Evolutionary conservation across 2,329 filamentous ascomycete genomes (phyloP), one percentile per base, ranked within the genome.

Genomic region (Cercospora zeina): DNA sequence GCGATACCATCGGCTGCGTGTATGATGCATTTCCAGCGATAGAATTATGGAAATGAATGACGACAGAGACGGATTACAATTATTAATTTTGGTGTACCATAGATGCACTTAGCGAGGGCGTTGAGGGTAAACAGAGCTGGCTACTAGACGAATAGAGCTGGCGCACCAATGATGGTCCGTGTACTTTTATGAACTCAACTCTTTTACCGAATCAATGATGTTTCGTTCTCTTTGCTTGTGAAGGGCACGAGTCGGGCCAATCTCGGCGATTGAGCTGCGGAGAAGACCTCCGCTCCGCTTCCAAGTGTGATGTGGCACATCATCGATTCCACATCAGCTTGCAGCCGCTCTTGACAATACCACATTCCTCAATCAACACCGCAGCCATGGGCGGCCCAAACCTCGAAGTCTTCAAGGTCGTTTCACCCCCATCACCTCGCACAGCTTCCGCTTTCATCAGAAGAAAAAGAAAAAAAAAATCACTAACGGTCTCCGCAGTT

Each of bases 351-450:
- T 24, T 49, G 8, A 27, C 55, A 36, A 27, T 27, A 3, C 24
- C 24, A 3, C 24, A 27, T 27, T 6, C 24, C 6, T 6, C 24
- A 27, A 6, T 16, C 42, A 16, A 16, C 19, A 27, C n/a, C 31
- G 31, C 51, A 62, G 82, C 73, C 69, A 83, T 96, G 87, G 90
- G 86, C 57, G 91, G 93, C 58, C 85, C 93, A 30, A 97, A 96
- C 77, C 85, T 97, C 62, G 93, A 97, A 81, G 87, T 97, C 68
- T 93, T 96, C 84, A 97, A 97, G 81, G 93, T 95, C n/a, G 79
- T 9, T 53, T 33, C 36, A 39, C 8, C 54, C 54, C 19, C 2
- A 13, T 4, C 6, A 5, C n/a, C 30, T 11, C 1, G 8, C 7
- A 16, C 4, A 16, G 4, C 14, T 21, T 1, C 10, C 24, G 19